Evolutionary conservation across 2,329 filamentous ascomycete species (phyloP).

Genomic region (Diplocarpon mali): DNA sequence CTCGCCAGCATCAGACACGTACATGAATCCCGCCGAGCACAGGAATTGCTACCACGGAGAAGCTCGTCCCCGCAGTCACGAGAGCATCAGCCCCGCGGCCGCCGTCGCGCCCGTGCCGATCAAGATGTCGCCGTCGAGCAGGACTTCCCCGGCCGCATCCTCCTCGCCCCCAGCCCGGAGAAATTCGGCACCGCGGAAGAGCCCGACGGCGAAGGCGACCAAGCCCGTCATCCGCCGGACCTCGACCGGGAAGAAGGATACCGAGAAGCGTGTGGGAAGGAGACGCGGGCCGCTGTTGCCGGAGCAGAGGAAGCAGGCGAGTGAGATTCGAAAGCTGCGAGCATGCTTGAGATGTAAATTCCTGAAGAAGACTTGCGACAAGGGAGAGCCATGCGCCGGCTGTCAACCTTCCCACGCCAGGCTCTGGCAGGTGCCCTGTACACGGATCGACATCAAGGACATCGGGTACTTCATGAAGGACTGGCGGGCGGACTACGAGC

Average conservation of each 20-base stretch:
- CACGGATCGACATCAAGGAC: slow-evolving; percentile 96
- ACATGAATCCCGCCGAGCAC: slow-evolving; percentile 47
- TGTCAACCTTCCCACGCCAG: slow-evolving; percentile 93
- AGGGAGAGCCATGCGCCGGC: slow-evolving; percentile 88
- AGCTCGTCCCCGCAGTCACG: slow-evolving; percentile 35
- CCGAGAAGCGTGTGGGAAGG: slow-evolving; percentile 87
- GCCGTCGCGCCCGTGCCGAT: slow-evolving; percentile 59
- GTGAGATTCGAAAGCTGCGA: slow-evolving; percentile 89
- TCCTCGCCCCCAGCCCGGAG: slow-evolving; percentile 55
- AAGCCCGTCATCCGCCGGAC: slow-evolving; percentile 75
- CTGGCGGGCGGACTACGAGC: slow-evolving; percentile 94
- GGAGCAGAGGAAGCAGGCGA: slow-evolving; percentile 91
- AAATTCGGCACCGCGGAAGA: slow-evolving; percentile 59
- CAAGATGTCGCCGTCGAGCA: slow-evolving; percentile 48
- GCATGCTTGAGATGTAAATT: slow-evolving; percentile 96
- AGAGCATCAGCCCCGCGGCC: slow-evolving; percentile 55
- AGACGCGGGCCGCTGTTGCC: slow-evolving; percentile 82
- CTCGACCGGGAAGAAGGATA: slow-evolving; percentile 64
- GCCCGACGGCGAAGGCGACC: slow-evolving; percentile 55
- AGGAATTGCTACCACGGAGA: slow-evolving; percentile 53
- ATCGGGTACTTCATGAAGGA: slow-evolving; percentile 99
- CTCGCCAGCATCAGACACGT: slow-evolving; percentile 72
- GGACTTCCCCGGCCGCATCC: slow-evolving; percentile 50
- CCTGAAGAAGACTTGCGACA: slow-evolving; percentile 98
- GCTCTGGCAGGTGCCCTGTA: slow-evolving; percentile 95